A percentile compares a stretch with the other conserved stretches of the same genome.
Conservation (phyloP, 768 basidiomycete genomes). For the Baorangia bicolor region DNA sequence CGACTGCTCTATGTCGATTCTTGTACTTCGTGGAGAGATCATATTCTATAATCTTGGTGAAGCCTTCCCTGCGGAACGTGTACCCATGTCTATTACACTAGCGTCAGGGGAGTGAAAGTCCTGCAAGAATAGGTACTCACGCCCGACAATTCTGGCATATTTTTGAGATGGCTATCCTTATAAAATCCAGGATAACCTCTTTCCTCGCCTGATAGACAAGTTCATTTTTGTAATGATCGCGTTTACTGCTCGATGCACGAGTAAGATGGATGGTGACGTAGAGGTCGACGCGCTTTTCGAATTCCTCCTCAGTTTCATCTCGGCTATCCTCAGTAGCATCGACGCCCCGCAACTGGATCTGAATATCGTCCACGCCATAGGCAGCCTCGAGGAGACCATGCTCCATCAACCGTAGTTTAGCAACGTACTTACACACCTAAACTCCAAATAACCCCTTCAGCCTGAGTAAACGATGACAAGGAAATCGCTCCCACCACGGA, state of each 20-base stretch:
- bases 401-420: constrained; percentile 85
- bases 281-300: constrained; percentile 58
- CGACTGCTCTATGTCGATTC: constrained; percentile 47
- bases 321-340: constrained; percentile 40
- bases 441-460: constrained; percentile 9
- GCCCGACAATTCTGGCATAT: constrained; percentile 86
- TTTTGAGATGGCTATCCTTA: constrained; percentile 63
- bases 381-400: constrained; percentile 86
- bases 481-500: constrained; percentile 52
- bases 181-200: constrained; percentile 76
- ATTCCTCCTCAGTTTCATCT: constrained; percentile 61
- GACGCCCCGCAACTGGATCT: constrained; percentile 37
- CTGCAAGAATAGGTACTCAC: constrained; percentile 48
- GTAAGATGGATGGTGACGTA: constrained; percentile 58
- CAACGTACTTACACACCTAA: constrained; percentile 80
- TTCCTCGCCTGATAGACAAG: constrained; percentile 87
- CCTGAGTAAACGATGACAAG: constrained; percentile 5
- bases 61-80: constrained; percentile 91
- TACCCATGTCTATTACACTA: constrained; percentile 59
- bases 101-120: constrained; percentile 3
- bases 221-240: constrained; percentile 87
- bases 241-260: constrained; percentile 50
- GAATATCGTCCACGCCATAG: constrained; percentile 68
- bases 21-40: constrained; percentile 84
- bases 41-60: constrained; percentile 93